Percentiles rank a stretch among this genome's conserved stretches.
phyloP scores from a whole-genome alignment of 2,329 filamentous ascomycete species.

The Tetracladium maxilliforme region DNA sequence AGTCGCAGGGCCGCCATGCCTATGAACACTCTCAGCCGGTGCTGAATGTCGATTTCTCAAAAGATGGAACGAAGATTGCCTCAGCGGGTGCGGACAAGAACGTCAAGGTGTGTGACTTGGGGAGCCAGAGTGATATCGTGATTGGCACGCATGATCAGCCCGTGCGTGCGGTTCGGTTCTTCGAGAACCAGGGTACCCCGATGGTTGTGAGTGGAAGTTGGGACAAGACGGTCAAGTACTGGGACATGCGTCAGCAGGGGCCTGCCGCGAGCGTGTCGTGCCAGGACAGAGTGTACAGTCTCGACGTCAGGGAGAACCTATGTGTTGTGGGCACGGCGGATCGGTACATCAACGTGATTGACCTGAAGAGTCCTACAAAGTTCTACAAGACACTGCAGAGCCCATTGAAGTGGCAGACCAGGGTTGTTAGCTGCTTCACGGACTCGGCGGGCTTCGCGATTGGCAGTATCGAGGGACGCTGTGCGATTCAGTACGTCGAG shows the following conservation, averaged over 20 bases:
- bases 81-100: slow-evolving; percentile 86
- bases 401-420: slow-evolving; percentile 95
- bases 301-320: slow-evolving; percentile 81
- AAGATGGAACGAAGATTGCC: slow-evolving; percentile 78
- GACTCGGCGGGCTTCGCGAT: slow-evolving; percentile 88
- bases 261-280: slow-evolving; percentile 51
- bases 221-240: slow-evolving; percentile 86
- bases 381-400: slow-evolving; percentile 96
- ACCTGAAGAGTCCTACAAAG: slow-evolving; percentile 73
- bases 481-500: slow-evolving; percentile 95
- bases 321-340: slow-evolving; percentile 89
- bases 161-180: slow-evolving; percentile 65
- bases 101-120: slow-evolving; percentile 76
- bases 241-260: slow-evolving; percentile 58
- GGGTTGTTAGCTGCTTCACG: slow-evolving; percentile 86
- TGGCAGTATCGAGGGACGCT: slow-evolving; percentile 91
- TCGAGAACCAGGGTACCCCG: slow-evolving; percentile 53
- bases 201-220: slow-evolving; percentile 88
- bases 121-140: slow-evolving; percentile 46
- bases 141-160: slow-evolving; percentile 77
- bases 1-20: slow-evolving; percentile 70
- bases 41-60: slow-evolving; percentile 74
- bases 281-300: slow-evolving; percentile 74
- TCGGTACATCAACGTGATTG: slow-evolving; percentile 89
- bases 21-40: slow-evolving; percentile 82